Base-by-base conservation (phyloP, 2,329 filamentous ascomycete species). In the Fusarium dimerum region DNA sequence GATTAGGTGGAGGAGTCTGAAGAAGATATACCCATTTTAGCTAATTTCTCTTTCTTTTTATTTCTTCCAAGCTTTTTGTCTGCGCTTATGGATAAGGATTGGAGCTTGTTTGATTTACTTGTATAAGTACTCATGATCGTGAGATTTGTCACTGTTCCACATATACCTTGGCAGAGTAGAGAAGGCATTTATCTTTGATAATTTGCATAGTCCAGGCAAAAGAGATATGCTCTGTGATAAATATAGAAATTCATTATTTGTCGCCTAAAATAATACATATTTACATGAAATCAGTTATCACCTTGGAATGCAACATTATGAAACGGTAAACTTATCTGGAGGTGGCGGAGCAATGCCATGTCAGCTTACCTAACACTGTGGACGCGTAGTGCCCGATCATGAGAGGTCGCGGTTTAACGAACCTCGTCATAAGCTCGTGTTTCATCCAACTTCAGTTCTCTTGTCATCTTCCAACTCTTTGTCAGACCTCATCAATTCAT, bases 341-440 rank as follows among this genome's bases (percentile, higher is more conserved):
- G 10, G 40, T 41, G 40, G 40, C 40, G 40, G 16, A 13, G 40
- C 40, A 17, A 17, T 32, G 20, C 34, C 32, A 34, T 7, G n/a
- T 3, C 15, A 6, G 47, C 52, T 55, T 55, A 55, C 46, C 43
- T 55, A 55, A 55, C 41, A 29, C 20, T 8, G 34, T 39, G 51
- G 49, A 55, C 52, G 46, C 49, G 49, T 10, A 20, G 16, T 15
- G 26, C 32, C 36, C 39, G 13, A 40, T 43, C 30, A 46, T 46
- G 48, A 45, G 47, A 39, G 13, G 40, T 44, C 45, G 20, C 20
- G 20, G 20, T 26, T 26, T 5, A 26, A 26, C 20, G 20, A 39
- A 18, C 40, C 12, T 45, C 32, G n/a, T 40, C 39, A 40, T 39
- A 18, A 16, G 26, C 20, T 42, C 18, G 36, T 40, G 36, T 44